Percentiles rank a stretch among this genome's conserved stretches.
These are phyloP conservation scores for Colletotrichum sp. DNA, from an alignment of 2,329 filamentous ascomycete species.

Conservation along the genomic window DNA sequence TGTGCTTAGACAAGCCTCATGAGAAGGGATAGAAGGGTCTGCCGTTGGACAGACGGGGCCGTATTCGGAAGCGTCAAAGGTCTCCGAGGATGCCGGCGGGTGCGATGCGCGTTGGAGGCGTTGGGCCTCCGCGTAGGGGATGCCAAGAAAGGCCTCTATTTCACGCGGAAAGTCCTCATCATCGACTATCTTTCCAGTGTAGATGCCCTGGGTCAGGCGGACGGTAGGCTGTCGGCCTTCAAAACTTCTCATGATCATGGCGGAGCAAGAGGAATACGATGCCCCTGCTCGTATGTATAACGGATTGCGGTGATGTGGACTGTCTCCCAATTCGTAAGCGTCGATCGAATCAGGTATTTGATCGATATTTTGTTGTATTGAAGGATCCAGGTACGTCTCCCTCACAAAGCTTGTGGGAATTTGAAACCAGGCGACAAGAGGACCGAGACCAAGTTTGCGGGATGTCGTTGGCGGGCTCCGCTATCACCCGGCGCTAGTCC, in stretches of 20 bases:
- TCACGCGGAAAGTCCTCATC: slow-evolving; percentile 38
- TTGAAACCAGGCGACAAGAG: neutral
- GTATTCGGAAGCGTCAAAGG: slow-evolving; percentile 37
- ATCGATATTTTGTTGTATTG: neutral
- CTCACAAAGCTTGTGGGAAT: neutral
- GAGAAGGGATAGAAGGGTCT: slow-evolving; percentile 31
- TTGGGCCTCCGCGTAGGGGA: slow-evolving; percentile 52
- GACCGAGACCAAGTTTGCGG: neutral
- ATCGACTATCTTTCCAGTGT: slow-evolving; percentile 39
- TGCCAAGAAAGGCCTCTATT: slow-evolving; percentile 53
- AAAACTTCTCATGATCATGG: neutral
- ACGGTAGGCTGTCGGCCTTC: slow-evolving; percentile 1
- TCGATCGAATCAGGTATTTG: neutral
- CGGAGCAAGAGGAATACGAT: neutral
- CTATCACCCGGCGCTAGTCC: neutral
- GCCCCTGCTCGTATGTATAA: neutral
- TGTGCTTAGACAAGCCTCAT: slow-evolving; percentile 58
- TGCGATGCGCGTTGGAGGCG: slow-evolving; percentile 49
- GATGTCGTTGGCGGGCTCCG: slow-evolving; percentile 12
- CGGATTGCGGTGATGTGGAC: neutral
- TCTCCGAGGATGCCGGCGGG: slow-evolving; percentile 26
- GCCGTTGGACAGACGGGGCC: slow-evolving; percentile 43
- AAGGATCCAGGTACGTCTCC: neutral
- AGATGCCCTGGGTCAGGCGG: slow-evolving; percentile 42
- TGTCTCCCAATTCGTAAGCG: neutral